phyloP scores from a whole-genome alignment of 1,284 basidiomycete species.

The Rhodotorula sp. region DNA sequence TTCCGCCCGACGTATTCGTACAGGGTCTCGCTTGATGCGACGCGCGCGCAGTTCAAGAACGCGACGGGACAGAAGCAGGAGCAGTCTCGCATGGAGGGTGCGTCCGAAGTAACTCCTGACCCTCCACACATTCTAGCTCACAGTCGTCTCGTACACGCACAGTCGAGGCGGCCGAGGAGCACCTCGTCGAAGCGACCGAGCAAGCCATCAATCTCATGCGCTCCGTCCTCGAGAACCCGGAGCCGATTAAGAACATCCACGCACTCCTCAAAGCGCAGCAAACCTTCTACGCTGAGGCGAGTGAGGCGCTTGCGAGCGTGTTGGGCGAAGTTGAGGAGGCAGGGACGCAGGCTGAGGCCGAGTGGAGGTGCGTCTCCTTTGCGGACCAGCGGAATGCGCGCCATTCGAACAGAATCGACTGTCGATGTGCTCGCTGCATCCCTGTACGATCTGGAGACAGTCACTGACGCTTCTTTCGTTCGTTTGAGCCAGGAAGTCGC shows the following conservation, averaged over 20 bases:
- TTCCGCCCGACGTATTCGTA: too few relatives aligned
- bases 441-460: too few relatives aligned
- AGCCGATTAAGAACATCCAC: slow-evolving; percentile 89
- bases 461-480: neutral
- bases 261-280: slow-evolving; percentile 88
- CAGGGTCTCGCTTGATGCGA: slow-evolving; percentile 39
- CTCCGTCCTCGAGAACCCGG: slow-evolving; percentile 94
- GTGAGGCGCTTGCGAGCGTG: slow-evolving; percentile 55
- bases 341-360: slow-evolving; percentile 81
- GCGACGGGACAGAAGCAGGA: slow-evolving; percentile 74
- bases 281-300: slow-evolving; percentile 76
- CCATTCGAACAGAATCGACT: too few relatives aligned
- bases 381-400: too few relatives aligned
- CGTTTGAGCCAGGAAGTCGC: slow-evolving; percentile 12
- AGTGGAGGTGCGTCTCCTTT: slow-evolving; percentile 53
- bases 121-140: neutral
- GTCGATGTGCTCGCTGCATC: too few relatives aligned
- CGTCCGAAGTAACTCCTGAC: neutral
- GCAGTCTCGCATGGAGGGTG: slow-evolving; percentile 61
- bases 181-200: slow-evolving; percentile 94
- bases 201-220: slow-evolving; percentile 98
- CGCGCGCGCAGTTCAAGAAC: slow-evolving; percentile 64
- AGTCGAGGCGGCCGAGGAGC: slow-evolving; percentile 93
- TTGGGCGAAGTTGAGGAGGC: slow-evolving; percentile 66
- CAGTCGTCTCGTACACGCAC: slow-evolving; percentile 52